Base-by-base conservation (phyloP, 2,329 filamentous ascomycete genomes). In the Albifimbria verrucaria region DNA sequence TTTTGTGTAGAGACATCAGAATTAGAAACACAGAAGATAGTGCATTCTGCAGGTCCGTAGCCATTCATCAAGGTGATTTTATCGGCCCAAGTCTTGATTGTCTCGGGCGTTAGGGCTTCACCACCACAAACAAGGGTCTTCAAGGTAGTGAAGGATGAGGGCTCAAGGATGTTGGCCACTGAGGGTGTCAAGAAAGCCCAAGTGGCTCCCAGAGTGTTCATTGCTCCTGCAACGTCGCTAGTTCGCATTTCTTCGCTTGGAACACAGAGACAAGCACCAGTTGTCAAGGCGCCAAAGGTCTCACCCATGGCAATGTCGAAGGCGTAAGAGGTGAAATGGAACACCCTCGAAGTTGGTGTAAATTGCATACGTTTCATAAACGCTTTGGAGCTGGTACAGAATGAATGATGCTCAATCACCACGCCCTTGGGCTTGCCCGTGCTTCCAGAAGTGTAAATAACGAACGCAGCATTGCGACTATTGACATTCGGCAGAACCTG, bases 141-240 rank as follows among this genome's bases (percentile, higher is more conserved):
- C 0, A 62, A 26, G 2, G 55, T 61, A 3, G 36, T 50, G 47
- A 61, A 61, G 5, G 47, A 42, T 5, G 49, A 52, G 1, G 58
- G 56, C 10, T 62, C 56, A n/a, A 65, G 49, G 2, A 59, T 54
- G n/a, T 57, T 61, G 1, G 58, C 58, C 4, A 65, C n/a, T 0
- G 63, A 63, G 1, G 63, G 63, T 0, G 63, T 65, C 1, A 65
- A 22, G 42, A 63, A 63, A 3, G 59, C 52, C 50, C 58, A 63
- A n/a, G 55, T 61, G 17, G 54, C 56, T 2, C 36, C 52, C 0
- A 57, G 53, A 0, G 48, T 23, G 20, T 56, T 59, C 9, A 65
- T 62, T 1, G 59, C 55, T 1, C 49, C 51, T 0, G 57, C 42
- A 0, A 65, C 42, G 7, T 62, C 48, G 1, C 39, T 7, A 24